Percentiles rank a stretch among this genome's conserved stretches.
Conservation (phyloP, 768 basidiomycete species). For the Collybia sordida region DNA sequence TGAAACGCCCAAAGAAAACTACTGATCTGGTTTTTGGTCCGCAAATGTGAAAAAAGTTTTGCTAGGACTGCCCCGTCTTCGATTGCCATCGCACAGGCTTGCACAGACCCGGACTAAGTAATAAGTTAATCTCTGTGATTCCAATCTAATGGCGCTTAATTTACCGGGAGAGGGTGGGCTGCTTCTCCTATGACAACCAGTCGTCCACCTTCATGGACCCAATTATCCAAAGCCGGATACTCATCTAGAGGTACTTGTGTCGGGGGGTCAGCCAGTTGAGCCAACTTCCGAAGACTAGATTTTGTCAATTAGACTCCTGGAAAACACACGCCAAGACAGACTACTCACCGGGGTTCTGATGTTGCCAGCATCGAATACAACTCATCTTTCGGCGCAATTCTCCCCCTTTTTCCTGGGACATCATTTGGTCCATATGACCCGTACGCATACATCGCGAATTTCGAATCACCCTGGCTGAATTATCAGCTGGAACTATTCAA, state of each 20-base stretch:
- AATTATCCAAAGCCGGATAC: constrained; percentile 41
- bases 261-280: constrained; percentile 29
- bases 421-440: constrained; percentile 27
- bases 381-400: constrained; percentile 23
- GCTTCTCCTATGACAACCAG: constrained; percentile 54
- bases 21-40: constrained; percentile 44
- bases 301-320: not conserved
- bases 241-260: constrained; percentile 35
- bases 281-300: constrained; percentile 35
- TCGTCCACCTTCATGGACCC: constrained; percentile 45
- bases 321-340: not conserved
- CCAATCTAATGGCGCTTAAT: constrained; percentile 7
- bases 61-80: constrained; percentile 64
- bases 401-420: constrained; percentile 26
- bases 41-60: constrained; percentile 56
- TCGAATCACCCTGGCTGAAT: constrained; percentile 34
- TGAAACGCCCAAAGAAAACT: constrained; percentile 54
- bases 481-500: not conserved
- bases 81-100: constrained; percentile 46
- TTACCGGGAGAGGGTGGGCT: constrained; percentile 54
- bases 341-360: constrained; percentile 37
- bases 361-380: constrained; percentile 25
- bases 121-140: too few species aligned
- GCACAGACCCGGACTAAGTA: constrained; percentile 48
- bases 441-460: constrained; percentile 28